phyloP scores from a whole-genome alignment of 1,284 basidiomycete species.

The Ceratobasidium sp. region DNA sequence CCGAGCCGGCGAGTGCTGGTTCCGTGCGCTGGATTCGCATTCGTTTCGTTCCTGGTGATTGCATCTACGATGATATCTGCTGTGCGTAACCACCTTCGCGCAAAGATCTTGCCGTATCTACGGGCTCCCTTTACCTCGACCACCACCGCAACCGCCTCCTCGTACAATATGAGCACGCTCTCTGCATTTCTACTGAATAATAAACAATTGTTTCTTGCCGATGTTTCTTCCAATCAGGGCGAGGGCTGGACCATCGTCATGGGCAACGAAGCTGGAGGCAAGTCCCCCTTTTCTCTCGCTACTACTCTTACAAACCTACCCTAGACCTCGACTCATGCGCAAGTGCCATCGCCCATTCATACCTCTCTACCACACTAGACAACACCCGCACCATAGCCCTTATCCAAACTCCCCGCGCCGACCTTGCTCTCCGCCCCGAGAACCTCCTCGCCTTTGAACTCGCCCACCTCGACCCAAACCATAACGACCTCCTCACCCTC shows the following conservation, averaged over 20 bases:
- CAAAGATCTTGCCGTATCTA: conserved; percentile 31
- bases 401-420: conserved; percentile 75
- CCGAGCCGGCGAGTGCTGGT: conserved; percentile 39
- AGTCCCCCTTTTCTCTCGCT: conserved; percentile 52
- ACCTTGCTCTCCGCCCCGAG: conserved; percentile 86
- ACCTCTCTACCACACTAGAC: conserved; percentile 69
- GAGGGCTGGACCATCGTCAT: conserved; percentile 84
- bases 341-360: conserved; percentile 85
- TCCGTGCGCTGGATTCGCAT: conserved; percentile 32
- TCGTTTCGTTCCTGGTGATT: conserved; percentile 30
- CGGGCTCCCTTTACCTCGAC: conserved; percentile 31
- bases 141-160: not conserved
- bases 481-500: conserved; percentile 69
- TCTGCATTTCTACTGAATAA: conserved; percentile 59
- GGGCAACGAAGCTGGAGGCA: conserved; percentile 95
- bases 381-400: conserved; percentile 76
- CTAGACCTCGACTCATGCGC: conserved; percentile 91
- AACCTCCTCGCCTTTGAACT: conserved; percentile 81
- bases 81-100: conserved; percentile 23
- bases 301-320: conserved; percentile 23
- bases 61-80: conserved; percentile 37
- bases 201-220: conserved; percentile 64
- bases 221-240: conserved; percentile 61
- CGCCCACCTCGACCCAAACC: conserved; percentile 65
- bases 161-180: conserved; percentile 50